A percentile compares a stretch with the other conserved stretches of the same genome.
Conservation (phyloP, 768 basidiomycete species). For the Mycena metata region DNA sequence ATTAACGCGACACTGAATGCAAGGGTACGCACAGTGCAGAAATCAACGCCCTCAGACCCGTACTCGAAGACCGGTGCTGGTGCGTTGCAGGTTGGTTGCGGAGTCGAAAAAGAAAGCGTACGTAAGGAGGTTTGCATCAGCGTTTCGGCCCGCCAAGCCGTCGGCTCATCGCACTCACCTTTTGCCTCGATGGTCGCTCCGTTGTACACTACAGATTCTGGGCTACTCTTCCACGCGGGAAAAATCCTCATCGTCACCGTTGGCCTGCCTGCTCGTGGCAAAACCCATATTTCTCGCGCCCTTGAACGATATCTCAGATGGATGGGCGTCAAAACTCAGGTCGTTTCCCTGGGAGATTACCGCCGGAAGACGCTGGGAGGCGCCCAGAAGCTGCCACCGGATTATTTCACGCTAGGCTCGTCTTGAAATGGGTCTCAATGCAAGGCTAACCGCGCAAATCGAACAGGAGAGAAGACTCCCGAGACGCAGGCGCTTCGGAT, state of each 20-base stretch:
- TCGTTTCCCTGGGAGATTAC: slow-evolving; percentile 96
- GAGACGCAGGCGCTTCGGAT: slow-evolving; percentile 86
- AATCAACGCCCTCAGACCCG: too few relatives aligned
- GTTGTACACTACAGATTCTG: slow-evolving; percentile 92
- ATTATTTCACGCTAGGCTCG: slow-evolving; percentile 91
- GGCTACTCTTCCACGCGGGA: slow-evolving; percentile 91
- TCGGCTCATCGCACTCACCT: too few relatives aligned
- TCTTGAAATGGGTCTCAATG: slow-evolving; percentile 8
- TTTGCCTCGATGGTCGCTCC: slow-evolving; percentile 84
- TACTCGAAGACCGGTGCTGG: too few relatives aligned
- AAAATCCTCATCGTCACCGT: slow-evolving; percentile 95
- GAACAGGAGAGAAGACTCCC: slow-evolving; percentile 78
- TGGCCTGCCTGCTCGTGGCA: slow-evolving; percentile 93
- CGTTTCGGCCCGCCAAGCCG: too few relatives aligned
- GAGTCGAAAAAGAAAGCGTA: too few relatives aligned
- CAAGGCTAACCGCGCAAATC: slow-evolving; percentile 7
- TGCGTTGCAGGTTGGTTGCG: too few relatives aligned
- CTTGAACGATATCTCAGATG: slow-evolving; percentile 98
- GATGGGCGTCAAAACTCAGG: slow-evolving; percentile 97
- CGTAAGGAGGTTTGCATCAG: too few relatives aligned
- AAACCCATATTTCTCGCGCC: slow-evolving; percentile 96
- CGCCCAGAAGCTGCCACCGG: slow-evolving; percentile 87
- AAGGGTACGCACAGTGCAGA: too few relatives aligned
- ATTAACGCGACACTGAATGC: too few relatives aligned
- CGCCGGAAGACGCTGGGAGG: slow-evolving; percentile 91